Base-by-base conservation (phyloP, 306 rosid genomes). In the Canavalia gladiata region DNA sequence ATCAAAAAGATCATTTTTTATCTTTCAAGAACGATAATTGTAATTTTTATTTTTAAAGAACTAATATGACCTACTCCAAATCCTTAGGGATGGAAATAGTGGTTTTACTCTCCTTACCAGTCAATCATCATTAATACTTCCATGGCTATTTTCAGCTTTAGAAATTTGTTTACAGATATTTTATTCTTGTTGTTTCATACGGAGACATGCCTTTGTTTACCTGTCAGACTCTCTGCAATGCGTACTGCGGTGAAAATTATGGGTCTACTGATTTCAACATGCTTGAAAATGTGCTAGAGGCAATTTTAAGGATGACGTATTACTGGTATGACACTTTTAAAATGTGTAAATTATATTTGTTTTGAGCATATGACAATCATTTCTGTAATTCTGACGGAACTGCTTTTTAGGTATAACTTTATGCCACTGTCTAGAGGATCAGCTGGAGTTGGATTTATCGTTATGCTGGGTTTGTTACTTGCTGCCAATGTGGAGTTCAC, bases 371-470 rank as follows among this genome's bases (percentile, higher is more conserved):
- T 67, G 82, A 58, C 74, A 64, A 73, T 49, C 25, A 55, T 54
- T 83, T 79, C 42, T 54, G 69, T 78, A 30, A 72, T 64, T 70
- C 41, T 37, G 39, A 76, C 63, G 33, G 56, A 49, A 41, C 66
- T 47, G 57, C 52, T 72, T 70, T 84, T 83, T 89, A 95, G 99
- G 99, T 93, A 93, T 89, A 91, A 95, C 80, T 95, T 95, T 68
- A 95, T 93, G 99, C 99, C 99, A 13, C 93, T 95, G 56, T 91
- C 98, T 35, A 93, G 98, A 84, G 99, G 99, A 69, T 83, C 99
- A 56, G 96, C 98, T 51, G 98, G 84, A 8, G 94, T 90, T 34
- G 99, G 98, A 81, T 90, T 93, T 65, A 82, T 73, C 0, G 98
- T 90, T 83, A 89, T 95, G 96, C 89, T 91, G 69, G 99, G 99